Evolutionary conservation across 179 eudicot species (phyloP), one percentile per base, ranked within the genome.

Genomic region (Beta corolliflora): DNA sequence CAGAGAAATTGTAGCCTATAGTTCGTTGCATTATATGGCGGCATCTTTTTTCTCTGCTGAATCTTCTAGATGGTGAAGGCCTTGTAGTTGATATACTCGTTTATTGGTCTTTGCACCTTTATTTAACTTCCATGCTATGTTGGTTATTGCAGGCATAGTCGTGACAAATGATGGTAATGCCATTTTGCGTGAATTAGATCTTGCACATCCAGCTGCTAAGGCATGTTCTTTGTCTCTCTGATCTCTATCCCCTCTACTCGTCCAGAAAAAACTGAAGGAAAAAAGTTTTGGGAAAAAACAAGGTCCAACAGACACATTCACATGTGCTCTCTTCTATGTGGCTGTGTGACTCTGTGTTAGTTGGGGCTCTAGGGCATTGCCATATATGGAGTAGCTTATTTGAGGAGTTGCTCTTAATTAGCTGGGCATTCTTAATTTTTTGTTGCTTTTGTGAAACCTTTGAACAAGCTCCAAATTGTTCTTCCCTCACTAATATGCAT

Each of bases 161-260:
- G 98, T 95, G 76, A 95, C 99, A 10, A 95, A 95, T 90, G 99
- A 95, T 73, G 98, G 99, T 76, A 96, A 96, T 85, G 97, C 99
- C 36, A 96, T 96, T 81, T 82, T 96, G 74, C 94, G 99, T 60
- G 99, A 96, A 82, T 84, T 96, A 74, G 99, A 96, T 90, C 84
- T 96, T 89, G 99, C 99, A 45, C 98, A 96, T 84, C 99, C 99
- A 56, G 98, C 99, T 82, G 99, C 99, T 14, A 94, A 96, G 97
- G 99, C 82, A 89, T 84, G 66, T 58, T 36, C 79, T 80, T 75
- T 9, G 16, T 36, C 69, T 14, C 23, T 44, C 71, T n/a, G n/a
- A 44, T 48, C 44, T 23, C 31, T 64, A 44, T 2, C 71, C 14
- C 23, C 52, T 31, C 16, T 31, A 13, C 56, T 13, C 48, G 16